A percentile compares a stretch with the other conserved stretches of the same genome.
These are phyloP conservation scores for Pleurotus eryngii DNA, from an alignment of 768 basidiomycete genomes.

Conservation along the genomic window DNA sequence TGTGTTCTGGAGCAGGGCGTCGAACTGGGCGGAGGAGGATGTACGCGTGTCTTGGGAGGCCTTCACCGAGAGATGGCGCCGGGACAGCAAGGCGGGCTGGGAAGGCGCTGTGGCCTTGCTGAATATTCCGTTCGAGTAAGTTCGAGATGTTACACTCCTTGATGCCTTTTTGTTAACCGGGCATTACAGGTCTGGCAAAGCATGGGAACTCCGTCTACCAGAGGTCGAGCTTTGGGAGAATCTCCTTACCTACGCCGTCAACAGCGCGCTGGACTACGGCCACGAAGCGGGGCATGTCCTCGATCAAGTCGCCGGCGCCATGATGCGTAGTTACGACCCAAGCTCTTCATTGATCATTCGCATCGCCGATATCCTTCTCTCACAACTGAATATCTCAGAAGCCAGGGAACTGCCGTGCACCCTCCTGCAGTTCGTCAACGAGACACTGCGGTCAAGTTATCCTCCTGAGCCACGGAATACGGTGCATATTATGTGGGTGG, in stretches of 20 bases:
- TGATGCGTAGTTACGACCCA: conserved; percentile 38
- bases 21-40: conserved; percentile 35
- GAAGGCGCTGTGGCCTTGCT: conserved; percentile 53
- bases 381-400: conserved; percentile 48
- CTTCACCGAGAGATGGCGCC: conserved; percentile 55
- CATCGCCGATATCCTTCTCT: conserved; percentile 60
- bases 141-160: conserved; percentile 14
- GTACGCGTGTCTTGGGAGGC: conserved; percentile 39
- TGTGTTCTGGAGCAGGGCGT: conserved; percentile 46
- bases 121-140: conserved; percentile 62
- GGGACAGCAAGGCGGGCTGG: conserved; percentile 43
- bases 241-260: conserved; percentile 47
- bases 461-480: conserved; percentile 58
- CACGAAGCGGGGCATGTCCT: conserved; percentile 50
- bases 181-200: conserved; percentile 30
- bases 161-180: conserved; percentile 5
- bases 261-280: conserved; percentile 60
- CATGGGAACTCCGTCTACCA: conserved; percentile 52
- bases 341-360: conserved; percentile 43
- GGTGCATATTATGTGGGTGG: conserved; percentile 58
- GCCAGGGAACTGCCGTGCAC: conserved; percentile 49
- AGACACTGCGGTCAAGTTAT: conserved; percentile 58
- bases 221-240: conserved; percentile 61
- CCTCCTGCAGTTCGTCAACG: conserved; percentile 58
- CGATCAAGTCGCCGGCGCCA: conserved; percentile 48